Conservation (phyloP, 106 monocot species). For the Ottelia alismoides region DNA sequence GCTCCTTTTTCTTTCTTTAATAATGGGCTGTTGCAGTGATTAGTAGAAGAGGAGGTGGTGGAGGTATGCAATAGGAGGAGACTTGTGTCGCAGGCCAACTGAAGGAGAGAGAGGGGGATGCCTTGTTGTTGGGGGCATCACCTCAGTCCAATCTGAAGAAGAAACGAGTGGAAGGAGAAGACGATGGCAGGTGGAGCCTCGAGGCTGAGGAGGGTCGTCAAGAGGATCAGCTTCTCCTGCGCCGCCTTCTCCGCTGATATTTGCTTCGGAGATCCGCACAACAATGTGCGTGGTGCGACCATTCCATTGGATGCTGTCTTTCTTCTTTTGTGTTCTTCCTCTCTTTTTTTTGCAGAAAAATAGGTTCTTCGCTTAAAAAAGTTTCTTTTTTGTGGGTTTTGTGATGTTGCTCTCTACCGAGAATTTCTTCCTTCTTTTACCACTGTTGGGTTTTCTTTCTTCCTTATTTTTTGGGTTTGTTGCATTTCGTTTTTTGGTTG, state of each 20-base stretch:
- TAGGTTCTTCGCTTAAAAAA: too few relatives aligned
- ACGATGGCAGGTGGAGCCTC: slow-evolving; percentile 34
- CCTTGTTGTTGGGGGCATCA: too few relatives aligned
- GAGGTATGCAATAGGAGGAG: too few relatives aligned
- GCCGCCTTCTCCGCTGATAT: slow-evolving; percentile 28
- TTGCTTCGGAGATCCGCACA: neutral
- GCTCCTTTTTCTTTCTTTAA: too few relatives aligned
- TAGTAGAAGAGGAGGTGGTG: too few relatives aligned
- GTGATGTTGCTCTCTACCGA: neutral
- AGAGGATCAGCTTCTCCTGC: slow-evolving; percentile 43
- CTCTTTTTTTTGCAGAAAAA: too few relatives aligned
- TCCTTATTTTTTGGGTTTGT: neutral
- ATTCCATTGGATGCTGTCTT: neutral
- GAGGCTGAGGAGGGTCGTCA: slow-evolving; percentile 31
- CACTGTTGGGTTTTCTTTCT: neutral
- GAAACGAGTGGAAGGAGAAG: neutral
- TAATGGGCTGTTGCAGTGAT: too few relatives aligned
- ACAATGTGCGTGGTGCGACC: slow-evolving; percentile 21
- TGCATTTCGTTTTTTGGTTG: too few relatives aligned
- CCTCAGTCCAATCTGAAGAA: neutral
- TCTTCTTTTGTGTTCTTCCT: neutral
- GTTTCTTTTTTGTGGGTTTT: too few relatives aligned
- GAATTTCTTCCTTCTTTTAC: neutral
- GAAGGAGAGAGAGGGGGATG: slow-evolving; percentile 10
- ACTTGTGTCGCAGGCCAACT: too few relatives aligned